phyloP scores from a whole-genome alignment of 140 eudicot genomes.

The Stevia rebaudiana region DNA sequence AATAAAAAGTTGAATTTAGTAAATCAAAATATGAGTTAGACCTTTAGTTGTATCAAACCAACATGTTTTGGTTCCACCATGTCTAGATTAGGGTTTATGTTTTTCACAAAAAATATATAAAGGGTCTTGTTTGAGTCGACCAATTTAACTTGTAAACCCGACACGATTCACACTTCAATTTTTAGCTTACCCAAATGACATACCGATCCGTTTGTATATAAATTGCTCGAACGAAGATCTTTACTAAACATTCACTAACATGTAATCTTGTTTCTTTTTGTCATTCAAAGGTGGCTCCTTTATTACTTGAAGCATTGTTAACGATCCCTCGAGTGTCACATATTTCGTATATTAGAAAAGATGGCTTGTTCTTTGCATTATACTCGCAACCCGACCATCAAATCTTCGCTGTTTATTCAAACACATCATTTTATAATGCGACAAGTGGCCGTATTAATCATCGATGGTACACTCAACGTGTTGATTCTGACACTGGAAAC shows the following conservation, averaged over 20 bases:
- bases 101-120: too few species aligned
- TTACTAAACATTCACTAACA: background rate
- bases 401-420: conserved; percentile 37
- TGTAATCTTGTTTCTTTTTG: background rate
- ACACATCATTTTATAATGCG: conserved; percentile 28
- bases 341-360: conserved; percentile 39
- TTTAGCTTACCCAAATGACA: too few species aligned
- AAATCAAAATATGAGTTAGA: too few species aligned
- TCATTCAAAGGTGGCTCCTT: conserved; percentile 56
- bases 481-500: conserved; percentile 37
- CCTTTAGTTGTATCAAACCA: too few species aligned
- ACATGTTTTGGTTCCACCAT: too few species aligned
- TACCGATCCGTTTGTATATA: background rate
- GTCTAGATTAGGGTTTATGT: too few species aligned
- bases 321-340: conserved; percentile 50
- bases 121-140: too few species aligned
- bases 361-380: conserved; percentile 49
- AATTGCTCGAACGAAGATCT: background rate
- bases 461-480: conserved; percentile 44
- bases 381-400: conserved; percentile 18
- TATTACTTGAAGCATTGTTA: conserved; percentile 46
- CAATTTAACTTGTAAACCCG: too few species aligned
- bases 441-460: background rate
- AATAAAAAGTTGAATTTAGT: too few species aligned
- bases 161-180: too few species aligned